These are phyloP conservation scores for Phaffia australis DNA, from an alignment of 768 basidiomycete species.

Conservation along the genomic window DNA sequence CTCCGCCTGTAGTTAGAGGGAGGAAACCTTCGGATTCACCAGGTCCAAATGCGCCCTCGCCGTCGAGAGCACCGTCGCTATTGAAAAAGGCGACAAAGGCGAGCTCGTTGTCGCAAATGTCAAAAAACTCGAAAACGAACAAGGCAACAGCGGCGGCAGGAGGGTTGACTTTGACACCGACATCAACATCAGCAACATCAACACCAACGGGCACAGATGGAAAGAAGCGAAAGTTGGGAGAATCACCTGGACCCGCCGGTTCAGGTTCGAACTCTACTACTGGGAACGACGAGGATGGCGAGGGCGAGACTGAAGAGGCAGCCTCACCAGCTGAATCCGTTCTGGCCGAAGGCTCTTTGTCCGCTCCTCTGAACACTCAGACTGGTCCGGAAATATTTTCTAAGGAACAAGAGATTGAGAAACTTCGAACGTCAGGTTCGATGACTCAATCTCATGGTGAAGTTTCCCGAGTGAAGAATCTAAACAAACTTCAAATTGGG, in stretches of 20 bases:
- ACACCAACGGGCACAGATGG: constrained; percentile 26
- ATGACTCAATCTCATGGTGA: constrained; percentile 99
- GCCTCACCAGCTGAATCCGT: not conserved
- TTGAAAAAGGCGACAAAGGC: constrained; percentile 4
- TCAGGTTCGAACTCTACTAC: constrained; percentile 28
- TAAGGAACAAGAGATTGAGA: constrained; percentile 98
- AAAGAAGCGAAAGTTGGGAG: constrained; percentile 42
- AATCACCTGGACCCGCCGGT: constrained; percentile 50
- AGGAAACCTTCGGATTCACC: constrained; percentile 2
- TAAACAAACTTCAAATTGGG: constrained; percentile 92
- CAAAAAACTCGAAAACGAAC: constrained; percentile 3
- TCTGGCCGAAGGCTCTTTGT: constrained; percentile 14
- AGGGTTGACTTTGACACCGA: constrained; percentile 5
- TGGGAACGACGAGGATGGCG: constrained; percentile 39
- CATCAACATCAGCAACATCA: constrained; percentile 1
- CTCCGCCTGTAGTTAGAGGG: constrained; percentile 31
- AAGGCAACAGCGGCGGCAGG: constrained; percentile 14
- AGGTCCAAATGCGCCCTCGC: constrained; percentile 22
- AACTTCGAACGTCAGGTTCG: constrained; percentile 89
- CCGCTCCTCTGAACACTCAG: constrained; percentile 42
- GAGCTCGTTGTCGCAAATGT: not conserved
- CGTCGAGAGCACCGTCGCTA: constrained; percentile 22
- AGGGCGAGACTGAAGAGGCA: constrained; percentile 29
- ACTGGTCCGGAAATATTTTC: constrained; percentile 61
- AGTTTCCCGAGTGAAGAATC: constrained; percentile 94